Evolutionary conservation across 2,329 filamentous ascomycete genomes (phyloP).

Genomic region (Paracamarosporium sp.): DNA sequence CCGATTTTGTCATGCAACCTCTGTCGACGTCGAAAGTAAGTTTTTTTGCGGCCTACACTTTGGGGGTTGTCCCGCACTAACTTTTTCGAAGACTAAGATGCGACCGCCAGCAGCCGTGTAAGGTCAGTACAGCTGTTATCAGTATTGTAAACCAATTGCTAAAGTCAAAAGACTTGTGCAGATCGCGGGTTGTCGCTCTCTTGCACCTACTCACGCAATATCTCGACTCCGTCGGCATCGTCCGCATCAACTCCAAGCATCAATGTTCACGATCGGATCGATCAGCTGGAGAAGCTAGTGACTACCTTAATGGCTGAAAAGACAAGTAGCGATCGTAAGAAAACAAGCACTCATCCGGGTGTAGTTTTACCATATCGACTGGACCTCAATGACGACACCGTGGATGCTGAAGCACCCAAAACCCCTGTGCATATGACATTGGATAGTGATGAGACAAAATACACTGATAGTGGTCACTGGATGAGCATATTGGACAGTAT

Average conservation of each 20-base stretch:
- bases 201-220: constrained; percentile 36
- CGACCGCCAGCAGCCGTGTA: constrained; percentile 45
- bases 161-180: constrained; percentile 43
- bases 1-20: constrained; percentile 38
- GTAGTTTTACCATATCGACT: constrained; percentile 6
- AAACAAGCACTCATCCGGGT: not conserved
- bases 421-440: constrained; percentile 41
- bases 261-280: constrained; percentile 45
- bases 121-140: too few species aligned
- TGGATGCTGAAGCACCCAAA: constrained; percentile 22
- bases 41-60: not conserved
- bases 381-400: constrained; percentile 15
- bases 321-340: constrained; percentile 4
- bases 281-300: constrained; percentile 45
- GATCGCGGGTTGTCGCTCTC: constrained; percentile 44
- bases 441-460: constrained; percentile 35
- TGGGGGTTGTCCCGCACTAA: constrained; percentile 19
- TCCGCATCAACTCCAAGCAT: constrained; percentile 29
- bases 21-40: constrained; percentile 23
- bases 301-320: constrained; percentile 42
- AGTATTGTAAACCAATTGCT: too few species aligned
- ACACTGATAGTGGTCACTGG: constrained; percentile 44
- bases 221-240: constrained; percentile 19
- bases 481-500: constrained; percentile 47
- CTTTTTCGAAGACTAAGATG: constrained; percentile 35